These are phyloP conservation scores for Vitis cinerea DNA, from an alignment of 164 flowering plant species.

Conservation along the genomic window DNA sequence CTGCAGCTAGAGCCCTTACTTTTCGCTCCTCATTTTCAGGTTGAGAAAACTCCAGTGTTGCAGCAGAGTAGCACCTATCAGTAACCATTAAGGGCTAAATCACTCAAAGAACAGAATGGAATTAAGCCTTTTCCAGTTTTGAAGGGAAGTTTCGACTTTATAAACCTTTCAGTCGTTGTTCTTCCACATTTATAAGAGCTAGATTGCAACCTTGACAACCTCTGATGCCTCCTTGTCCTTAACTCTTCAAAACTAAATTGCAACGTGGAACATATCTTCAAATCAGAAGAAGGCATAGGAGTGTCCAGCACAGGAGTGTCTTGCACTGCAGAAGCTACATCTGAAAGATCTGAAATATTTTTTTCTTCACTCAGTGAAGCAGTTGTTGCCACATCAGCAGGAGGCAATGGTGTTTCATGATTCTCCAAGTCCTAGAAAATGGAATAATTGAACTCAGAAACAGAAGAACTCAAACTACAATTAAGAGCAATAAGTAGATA, in stretches of 20 bases:
- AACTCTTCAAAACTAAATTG: constrained; percentile 70
- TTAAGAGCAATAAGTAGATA: neutral
- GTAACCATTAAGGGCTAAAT: constrained; percentile 4
- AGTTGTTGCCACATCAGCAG: constrained; percentile 21
- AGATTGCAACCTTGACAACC: constrained; percentile 42
- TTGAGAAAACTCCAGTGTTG: constrained; percentile 76
- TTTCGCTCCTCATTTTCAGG: constrained; percentile 70
- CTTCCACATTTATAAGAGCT: constrained; percentile 16
- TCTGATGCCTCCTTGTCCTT: constrained; percentile 49
- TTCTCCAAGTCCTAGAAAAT: constrained; percentile 20
- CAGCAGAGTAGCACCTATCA: constrained; percentile 69
- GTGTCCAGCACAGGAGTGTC: constrained; percentile 37
- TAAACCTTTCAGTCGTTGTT: constrained; percentile 39
- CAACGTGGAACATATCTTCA: constrained; percentile 47
- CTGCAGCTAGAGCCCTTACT: constrained; percentile 74
- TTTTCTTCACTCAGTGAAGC: constrained; percentile 23
- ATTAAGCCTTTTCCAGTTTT: neutral
- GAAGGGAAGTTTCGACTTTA: neutral
- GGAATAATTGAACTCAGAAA: constrained; percentile 1
- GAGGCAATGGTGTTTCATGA: constrained; percentile 21
- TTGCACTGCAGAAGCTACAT: constrained; percentile 20
- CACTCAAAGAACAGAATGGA: neutral
- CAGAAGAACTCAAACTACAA: neutral
- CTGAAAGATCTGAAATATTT: constrained; percentile 22
- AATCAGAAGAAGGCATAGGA: constrained; percentile 34